Base-by-base conservation (phyloP, 202 grass and related monocot species). In the Elaeis oleifera region DNA sequence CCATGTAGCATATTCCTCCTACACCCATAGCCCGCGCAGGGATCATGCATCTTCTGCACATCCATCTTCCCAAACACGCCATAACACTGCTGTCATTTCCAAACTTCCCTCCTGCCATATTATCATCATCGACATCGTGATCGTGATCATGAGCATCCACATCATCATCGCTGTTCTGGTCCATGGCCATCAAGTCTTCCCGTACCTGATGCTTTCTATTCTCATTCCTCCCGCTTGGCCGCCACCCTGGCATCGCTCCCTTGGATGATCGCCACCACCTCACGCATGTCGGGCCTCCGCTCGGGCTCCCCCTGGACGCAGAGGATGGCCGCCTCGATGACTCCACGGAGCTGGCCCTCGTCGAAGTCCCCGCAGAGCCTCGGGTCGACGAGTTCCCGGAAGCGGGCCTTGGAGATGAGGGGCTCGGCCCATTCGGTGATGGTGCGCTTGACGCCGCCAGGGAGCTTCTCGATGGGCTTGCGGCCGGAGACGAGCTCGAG, bases 371-470 rank as follows among this genome's bases (percentile, higher is more conserved):
- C 83, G 0, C 74, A 63, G 0, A 90, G 71, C 19, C 74, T 62
- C 8, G 28, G 74, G 72, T 96, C 87, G 6, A 80, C 87, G 58
- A 96, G 69, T 69, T 96, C 91, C 0, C 73, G 58, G 53, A 89
- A 75, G 0, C 85, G 69, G 0, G 81, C 78, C 1, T 74, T 51
- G 23, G 68, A 62, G 51, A 80, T 88, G 50, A 89, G 76, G 5
- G 76, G 81, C 68, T 85, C 71, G 0, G 72, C 84, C 92, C 92
- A 96, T 60, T 91, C 84, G 23, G 81, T 83, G 64, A 90, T 79
- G 72, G 81, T 82, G 69, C 91, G 71, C 67, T 85, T 96, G n/a
- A 72, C 64, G 0, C 79, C 83, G 0, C 76, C 77, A 0, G 76
- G 74, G 8, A 91, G 68, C 5, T 79, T 71, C 79, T 96, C 87